These are phyloP conservation scores for Pseudocercospora musae DNA, from an alignment of 2,329 filamentous ascomycete genomes.

Conservation along the genomic window DNA sequence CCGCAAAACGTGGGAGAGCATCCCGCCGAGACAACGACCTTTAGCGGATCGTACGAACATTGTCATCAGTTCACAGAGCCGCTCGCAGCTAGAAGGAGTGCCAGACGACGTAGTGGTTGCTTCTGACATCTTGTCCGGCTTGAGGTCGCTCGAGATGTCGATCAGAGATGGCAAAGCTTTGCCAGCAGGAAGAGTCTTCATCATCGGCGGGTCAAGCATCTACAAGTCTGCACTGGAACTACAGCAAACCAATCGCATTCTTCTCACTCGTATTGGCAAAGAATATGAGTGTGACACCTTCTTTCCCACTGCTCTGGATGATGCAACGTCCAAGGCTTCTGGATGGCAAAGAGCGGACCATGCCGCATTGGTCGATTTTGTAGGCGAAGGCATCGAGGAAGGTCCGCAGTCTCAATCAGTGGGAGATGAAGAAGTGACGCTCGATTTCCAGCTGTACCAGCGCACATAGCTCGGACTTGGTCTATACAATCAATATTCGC, in stretches of 20 bases:
- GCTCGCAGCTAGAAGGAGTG: conserved; percentile 21
- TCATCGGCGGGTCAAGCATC: conserved; percentile 87
- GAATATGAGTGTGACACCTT: conserved; percentile 76
- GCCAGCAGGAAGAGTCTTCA: conserved; percentile 62
- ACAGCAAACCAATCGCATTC: conserved; percentile 57
- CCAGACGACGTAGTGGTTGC: conserved; percentile 55
- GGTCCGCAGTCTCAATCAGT: conserved; percentile 61
- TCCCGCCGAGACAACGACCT: conserved; percentile 74
- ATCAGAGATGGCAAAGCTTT: conserved; percentile 22
- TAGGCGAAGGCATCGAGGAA: conserved; percentile 60
- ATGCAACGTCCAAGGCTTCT: conserved; percentile 24
- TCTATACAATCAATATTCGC: neutral
- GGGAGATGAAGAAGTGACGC: conserved; percentile 25
- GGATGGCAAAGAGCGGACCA: conserved; percentile 56
- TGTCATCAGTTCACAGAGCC: conserved; percentile 61
- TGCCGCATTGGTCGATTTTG: conserved; percentile 59
- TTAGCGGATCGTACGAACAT: conserved; percentile 78
- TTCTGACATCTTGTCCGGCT: conserved; percentile 29
- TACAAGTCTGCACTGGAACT: conserved; percentile 68
- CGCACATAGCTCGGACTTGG: conserved; percentile 10
- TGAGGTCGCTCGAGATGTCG: conserved; percentile 34
- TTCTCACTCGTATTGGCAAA: conserved; percentile 65
- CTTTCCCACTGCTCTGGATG: conserved; percentile 61
- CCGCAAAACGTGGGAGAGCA: conserved; percentile 92
- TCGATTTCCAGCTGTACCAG: conserved; percentile 35